Percentiles rank a stretch among this genome's conserved stretches.
These are phyloP conservation scores for Epichloe elymi DNA, from an alignment of 2,329 filamentous ascomycete species.

Conservation along the genomic window DNA sequence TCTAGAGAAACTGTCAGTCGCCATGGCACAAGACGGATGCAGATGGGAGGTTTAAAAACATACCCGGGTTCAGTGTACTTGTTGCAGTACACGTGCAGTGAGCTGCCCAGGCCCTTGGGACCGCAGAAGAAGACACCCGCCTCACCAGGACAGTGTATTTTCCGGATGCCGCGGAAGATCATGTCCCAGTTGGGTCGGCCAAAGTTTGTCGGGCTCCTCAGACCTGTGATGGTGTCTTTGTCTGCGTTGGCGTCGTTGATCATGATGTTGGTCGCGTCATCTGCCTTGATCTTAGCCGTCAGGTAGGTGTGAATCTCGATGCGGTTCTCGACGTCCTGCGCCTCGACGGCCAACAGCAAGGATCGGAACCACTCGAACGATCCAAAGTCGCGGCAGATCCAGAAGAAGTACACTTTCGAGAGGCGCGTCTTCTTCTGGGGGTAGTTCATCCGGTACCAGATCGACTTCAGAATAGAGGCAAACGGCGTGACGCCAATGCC, in stretches of 20 bases:
- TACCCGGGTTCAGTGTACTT: constrained; percentile 75
- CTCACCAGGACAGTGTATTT: constrained; percentile 61
- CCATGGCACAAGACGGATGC: neutral
- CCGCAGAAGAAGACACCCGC: constrained; percentile 78
- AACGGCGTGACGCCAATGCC: constrained; percentile 82
- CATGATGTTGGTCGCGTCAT: constrained; percentile 85
- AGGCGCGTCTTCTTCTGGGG: constrained; percentile 66
- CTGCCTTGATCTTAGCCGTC: constrained; percentile 73
- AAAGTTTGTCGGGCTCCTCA: constrained; percentile 73
- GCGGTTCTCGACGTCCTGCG: constrained; percentile 68
- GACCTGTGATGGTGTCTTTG: constrained; percentile 71
- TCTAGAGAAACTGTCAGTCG: constrained; percentile 18
- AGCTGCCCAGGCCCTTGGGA: constrained; percentile 64
- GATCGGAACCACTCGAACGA: constrained; percentile 87
- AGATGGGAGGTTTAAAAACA: constrained; percentile 18
- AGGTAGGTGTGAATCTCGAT: constrained; percentile 88
- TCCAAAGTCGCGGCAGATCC: constrained; percentile 79
- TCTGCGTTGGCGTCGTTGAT: constrained; percentile 80
- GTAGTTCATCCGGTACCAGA: constrained; percentile 90
- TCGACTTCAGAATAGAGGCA: constrained; percentile 76
- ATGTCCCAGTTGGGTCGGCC: constrained; percentile 83
- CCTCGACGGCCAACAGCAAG: constrained; percentile 70
- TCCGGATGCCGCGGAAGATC: constrained; percentile 73
- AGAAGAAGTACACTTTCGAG: constrained; percentile 85
- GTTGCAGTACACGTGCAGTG: constrained; percentile 72